Evolutionary conservation across 2,329 filamentous ascomycete genomes (phyloP).

Genomic region (Diaporthe citri): DNA sequence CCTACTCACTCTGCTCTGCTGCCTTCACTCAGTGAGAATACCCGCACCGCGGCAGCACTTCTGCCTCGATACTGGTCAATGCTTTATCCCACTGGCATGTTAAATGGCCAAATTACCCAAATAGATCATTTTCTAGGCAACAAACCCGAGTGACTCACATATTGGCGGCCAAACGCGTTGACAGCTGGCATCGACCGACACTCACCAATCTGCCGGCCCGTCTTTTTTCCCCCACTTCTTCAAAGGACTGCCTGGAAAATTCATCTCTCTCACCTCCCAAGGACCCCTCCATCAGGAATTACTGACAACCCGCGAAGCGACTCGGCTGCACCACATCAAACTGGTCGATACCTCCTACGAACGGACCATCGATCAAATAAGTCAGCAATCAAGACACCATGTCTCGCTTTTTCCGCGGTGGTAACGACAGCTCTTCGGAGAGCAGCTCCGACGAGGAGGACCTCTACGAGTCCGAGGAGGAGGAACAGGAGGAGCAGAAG

Average conservation of each 20-base stretch:
- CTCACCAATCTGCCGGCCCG: constrained; percentile 13
- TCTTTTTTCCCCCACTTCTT: constrained; percentile 34
- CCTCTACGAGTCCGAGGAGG: constrained; percentile 82
- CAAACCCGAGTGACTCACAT: neutral
- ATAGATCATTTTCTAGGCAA: neutral
- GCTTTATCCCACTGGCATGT: neutral
- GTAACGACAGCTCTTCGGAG: constrained; percentile 93
- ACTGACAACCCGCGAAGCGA: constrained; percentile 38
- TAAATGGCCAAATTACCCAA: neutral
- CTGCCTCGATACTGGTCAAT: neutral
- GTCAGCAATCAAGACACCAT: constrained; percentile 63
- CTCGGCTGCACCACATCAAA: constrained; percentile 33
- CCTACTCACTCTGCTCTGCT: neutral
- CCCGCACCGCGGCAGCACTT: neutral
- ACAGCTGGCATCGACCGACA: constrained; percentile 22
- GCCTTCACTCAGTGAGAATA: neutral
- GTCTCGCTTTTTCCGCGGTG: constrained; percentile 98
- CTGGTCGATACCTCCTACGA: constrained; percentile 26
- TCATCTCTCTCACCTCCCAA: constrained; percentile 23
- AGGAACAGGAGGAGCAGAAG: constrained; percentile 70
- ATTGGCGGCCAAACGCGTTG: neutral
- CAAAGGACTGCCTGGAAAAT: constrained; percentile 31
- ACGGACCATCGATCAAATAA: constrained; percentile 29
- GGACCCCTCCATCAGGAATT: constrained; percentile 29
- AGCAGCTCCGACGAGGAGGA: constrained; percentile 97